Conservation (phyloP, 192 early-diverging fungal genomes). For the Thamnidium elegans region DNA sequence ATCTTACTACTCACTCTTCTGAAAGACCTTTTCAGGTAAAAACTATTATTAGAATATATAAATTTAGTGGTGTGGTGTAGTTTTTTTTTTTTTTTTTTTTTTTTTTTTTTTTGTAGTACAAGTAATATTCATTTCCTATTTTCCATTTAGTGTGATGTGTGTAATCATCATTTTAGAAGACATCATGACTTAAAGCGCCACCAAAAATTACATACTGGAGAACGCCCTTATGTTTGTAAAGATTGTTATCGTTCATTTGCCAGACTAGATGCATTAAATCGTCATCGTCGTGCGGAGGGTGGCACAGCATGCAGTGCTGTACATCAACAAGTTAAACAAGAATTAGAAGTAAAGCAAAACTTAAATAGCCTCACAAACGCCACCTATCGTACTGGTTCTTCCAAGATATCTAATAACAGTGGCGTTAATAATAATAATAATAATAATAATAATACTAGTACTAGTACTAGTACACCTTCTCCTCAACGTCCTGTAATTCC, state of each 20-base stretch:
- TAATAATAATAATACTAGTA: neutral
- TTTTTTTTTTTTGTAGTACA: no score
- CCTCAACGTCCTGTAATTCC: conserved; percentile 11
- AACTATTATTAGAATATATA: no score
- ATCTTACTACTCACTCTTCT: conserved; percentile 30
- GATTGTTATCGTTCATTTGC: conserved; percentile 81
- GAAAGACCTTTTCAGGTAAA: conserved; percentile 32
- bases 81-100: no score
- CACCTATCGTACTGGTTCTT: neutral
- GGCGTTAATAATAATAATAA: no score
- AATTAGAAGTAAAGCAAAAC: neutral
- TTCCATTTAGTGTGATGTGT: conserved; percentile 29
- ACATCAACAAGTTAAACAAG: conserved; percentile 14
- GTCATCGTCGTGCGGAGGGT: conserved; percentile 59
- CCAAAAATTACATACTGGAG: conserved; percentile 76
- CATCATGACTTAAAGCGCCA: conserved; percentile 92
- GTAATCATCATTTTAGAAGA: conserved; percentile 43
- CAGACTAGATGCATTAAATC: conserved; percentile 74
- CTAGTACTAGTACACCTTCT: neutral
- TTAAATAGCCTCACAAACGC: conserved; percentile 6
- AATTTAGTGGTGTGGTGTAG: no score
- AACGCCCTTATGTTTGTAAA: conserved; percentile 69
- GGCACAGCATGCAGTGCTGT: conserved; percentile 32
- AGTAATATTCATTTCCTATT: no score
- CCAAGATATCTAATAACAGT: no score